Base-by-base conservation (phyloP, 225 moss, liverwort and hornwort species). In the Polytrichum commune region DNA sequence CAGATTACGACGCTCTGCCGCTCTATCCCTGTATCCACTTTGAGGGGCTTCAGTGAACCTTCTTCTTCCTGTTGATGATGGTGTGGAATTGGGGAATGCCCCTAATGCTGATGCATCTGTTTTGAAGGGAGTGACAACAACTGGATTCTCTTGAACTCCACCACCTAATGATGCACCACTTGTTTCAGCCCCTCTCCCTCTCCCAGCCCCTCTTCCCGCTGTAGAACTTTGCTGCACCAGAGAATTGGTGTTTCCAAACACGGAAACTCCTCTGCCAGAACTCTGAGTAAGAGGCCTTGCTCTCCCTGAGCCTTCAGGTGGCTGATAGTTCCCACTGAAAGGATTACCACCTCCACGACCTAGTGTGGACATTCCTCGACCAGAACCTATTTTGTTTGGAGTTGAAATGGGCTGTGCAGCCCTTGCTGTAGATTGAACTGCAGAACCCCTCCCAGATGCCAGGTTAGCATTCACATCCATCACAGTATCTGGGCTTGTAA, bases 11-110 rank as follows among this genome's bases (percentile, higher is more conserved):
- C 98, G 90, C 79, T 98, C 98, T n/a, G 98, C 95, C 63, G 98
- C 95, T 89, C 98, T 90, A 79, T 98, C 98, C 85, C 98, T 93
- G 71, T 98, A 98, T n/a, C 95, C 95, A 73, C 79, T 83, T 80
- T 95, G 98, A 63, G 98, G 98, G 65, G 89, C 81, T 76, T 98
- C 98, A 7, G 95, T 89, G 54, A 98, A 98, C 70, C 95, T 83
- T 81, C 98, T 87, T 73, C 90, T 87, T 24, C 84, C 87, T 68
- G 91, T 81, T 80, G 90, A 76, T 35, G 97, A 79, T 1, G 74
- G 53, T 53, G 85, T 79, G 64, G 82, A 65, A 60, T 82, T 86
- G 24, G 82, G 79, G 74, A 93, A 98, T 54, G 98, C 91, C 53
- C 98, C 98, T 29, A 98, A 82, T 62, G 95, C 95, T 57, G 98